Base-by-base conservation (phyloP, 352 stramenopile genomes). In the Phytopythium aichiense region DNA sequence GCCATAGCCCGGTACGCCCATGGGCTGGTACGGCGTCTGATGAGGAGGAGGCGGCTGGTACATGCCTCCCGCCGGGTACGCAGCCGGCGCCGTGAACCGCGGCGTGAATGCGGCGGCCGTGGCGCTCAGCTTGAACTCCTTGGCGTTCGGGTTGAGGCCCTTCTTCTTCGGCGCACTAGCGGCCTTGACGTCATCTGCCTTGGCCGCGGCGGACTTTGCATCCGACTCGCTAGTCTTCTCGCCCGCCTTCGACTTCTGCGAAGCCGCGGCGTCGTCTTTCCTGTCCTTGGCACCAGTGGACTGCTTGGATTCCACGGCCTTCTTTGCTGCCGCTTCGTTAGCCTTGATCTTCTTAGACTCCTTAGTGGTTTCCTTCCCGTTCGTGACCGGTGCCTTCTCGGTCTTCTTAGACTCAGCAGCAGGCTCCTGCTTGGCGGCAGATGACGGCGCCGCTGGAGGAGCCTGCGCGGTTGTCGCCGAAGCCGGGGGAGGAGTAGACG, bases 51-150 rank as follows among this genome's bases (percentile, higher is more conserved):
- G 71, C 16, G 70, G 71, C 22, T 68, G 68, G 45, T 68, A 71
- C 33, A 73, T 74, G 43, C 64, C 64, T 11, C 66, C 66, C 43
- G 74, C 77, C 23, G 79, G 79, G n/a, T 76, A 88, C 31, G 73
- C 72, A 40, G 63, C 53, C 2, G 66, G 60, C 7, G 66, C 63
- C 2, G 61, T 35, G 40, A 91, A 88, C 56, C 71, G 87, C 20
- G 87, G 87, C 38, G 83, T 93, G 60, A 96, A 96, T 45, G 65
- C 65, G 7, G 69, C 60, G 20, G 87, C 87, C 4, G 72, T 60
- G 11, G 82, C 82, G 45, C 71, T 94, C 35, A 92, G 71, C 68
- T 92, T 94, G 67, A 94, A 96, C 63, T 96, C 87, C 72, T 92
- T 94, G 4, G 85, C 85, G 33, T 92, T 89, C 40, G 84, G 80